These are phyloP conservation scores for Nannizzia gypsea DNA, from an alignment of 2,329 filamentous ascomycete species.

Conservation along the genomic window DNA sequence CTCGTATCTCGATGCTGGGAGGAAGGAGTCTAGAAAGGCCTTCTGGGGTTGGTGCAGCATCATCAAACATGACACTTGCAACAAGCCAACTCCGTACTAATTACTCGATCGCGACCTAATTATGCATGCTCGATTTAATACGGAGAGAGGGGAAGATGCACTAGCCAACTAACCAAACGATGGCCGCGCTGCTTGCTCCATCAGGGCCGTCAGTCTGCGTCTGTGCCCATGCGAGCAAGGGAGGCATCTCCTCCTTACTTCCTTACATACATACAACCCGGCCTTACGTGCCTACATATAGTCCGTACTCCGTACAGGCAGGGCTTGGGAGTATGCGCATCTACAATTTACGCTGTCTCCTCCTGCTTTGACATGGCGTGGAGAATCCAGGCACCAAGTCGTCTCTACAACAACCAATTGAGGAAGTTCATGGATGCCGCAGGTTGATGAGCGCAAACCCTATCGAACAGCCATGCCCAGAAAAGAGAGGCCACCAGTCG, in stretches of 20 bases:
- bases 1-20: neutral
- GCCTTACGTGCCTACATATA: no score
- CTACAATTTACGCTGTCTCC: no score
- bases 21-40: neutral
- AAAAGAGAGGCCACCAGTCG: neutral
- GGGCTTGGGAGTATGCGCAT: no score
- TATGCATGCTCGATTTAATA: neutral
- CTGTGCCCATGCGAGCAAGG: no score
- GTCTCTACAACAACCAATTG: neutral
- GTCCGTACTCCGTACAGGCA: no score
- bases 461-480: neutral
- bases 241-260: no score
- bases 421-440: neutral
- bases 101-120: neutral
- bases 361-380: neutral
- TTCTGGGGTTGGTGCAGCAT: neutral
- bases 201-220: neutral
- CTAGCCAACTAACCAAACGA: no score
- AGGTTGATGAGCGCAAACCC: neutral
- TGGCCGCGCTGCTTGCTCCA: neutral
- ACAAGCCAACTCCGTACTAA: neutral
- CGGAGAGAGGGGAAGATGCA: neutral
- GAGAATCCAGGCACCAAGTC: neutral
- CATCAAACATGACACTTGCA: neutral
- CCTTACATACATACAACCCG: no score